Conservation (phyloP, 345 rosid genomes). For the Hypericum androsaemum region DNA sequence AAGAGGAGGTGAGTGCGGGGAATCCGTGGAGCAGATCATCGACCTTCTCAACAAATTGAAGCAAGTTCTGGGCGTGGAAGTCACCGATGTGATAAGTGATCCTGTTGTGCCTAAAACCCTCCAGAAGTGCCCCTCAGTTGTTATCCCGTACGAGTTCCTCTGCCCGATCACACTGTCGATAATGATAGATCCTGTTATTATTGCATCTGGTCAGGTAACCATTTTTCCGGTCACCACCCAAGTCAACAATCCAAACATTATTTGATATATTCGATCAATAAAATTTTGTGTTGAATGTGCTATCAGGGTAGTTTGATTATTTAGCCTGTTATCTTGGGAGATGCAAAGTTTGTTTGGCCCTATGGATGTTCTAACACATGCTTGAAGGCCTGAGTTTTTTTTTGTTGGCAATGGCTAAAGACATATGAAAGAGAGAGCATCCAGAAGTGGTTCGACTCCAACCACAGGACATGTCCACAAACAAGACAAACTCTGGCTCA, state of each 20-base stretch:
- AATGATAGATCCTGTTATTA: constrained; percentile 70
- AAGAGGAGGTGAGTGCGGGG: constrained; percentile 19
- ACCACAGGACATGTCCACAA: constrained; percentile 68
- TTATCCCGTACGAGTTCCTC: constrained; percentile 67
- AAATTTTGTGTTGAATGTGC: too few relatives aligned
- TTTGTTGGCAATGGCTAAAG: constrained; percentile 14
- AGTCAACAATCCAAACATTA: too few relatives aligned
- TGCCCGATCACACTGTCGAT: constrained; percentile 76
- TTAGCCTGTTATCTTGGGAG: too few relatives aligned
- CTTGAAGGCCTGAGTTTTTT: too few relatives aligned
- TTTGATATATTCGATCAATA: too few relatives aligned
- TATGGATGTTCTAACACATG: too few relatives aligned
- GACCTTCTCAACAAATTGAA: constrained; percentile 63
- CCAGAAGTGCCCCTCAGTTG: constrained; percentile 31
- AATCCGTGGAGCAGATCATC: constrained; percentile 40
- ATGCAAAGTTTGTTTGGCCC: too few relatives aligned
- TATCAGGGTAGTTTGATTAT: too few relatives aligned
- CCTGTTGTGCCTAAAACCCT: constrained; percentile 25
- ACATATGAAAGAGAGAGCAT: constrained; percentile 68
- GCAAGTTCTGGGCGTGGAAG: constrained; percentile 45
- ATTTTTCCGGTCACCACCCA: too few relatives aligned
- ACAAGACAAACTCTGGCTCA: constrained; percentile 50
- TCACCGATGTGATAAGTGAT: constrained; percentile 27
- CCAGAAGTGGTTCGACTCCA: constrained; percentile 61
- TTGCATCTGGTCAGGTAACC: constrained; percentile 69